A percentile compares a stretch with the other conserved stretches of the same genome.
Conservation (phyloP, 2,329 filamentous ascomycete genomes). For the Ascocoryne sarcoides region DNA sequence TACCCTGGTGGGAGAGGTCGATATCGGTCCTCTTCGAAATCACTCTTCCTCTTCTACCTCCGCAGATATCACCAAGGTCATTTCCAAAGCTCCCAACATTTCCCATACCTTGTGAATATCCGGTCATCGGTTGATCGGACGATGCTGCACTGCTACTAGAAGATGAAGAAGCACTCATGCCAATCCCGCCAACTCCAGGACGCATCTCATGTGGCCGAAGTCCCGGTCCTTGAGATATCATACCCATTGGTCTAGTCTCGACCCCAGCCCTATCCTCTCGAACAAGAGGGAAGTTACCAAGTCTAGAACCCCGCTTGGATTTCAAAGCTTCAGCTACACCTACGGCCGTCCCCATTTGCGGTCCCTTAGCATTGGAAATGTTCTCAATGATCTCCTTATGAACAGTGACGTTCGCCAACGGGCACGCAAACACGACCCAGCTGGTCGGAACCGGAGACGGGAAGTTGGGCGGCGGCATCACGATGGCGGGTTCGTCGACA, state of each 20-base stretch:
- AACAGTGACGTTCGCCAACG: conserved; percentile 15
- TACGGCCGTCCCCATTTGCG: too few relatives aligned
- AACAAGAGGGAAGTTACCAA: neutral
- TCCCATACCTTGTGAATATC: neutral
- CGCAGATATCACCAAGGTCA: too few relatives aligned
- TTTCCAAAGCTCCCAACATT: neutral
- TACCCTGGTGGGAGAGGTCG: conserved; percentile 23
- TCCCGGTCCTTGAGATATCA: too few relatives aligned
- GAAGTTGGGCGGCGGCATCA: conserved; percentile 18
- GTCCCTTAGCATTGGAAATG: neutral
- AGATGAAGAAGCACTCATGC: too few relatives aligned
- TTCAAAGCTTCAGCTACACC: too few relatives aligned
- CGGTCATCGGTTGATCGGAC: neutral
- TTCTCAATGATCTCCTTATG: conserved; percentile 13
- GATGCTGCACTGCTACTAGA: neutral
- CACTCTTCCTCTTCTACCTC: conserved; percentile 3
- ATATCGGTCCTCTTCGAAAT: conserved; percentile 20
- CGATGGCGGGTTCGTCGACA: neutral
- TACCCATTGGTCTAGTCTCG: too few relatives aligned
- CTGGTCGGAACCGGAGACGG: conserved; percentile 12
- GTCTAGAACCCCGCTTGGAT: too few relatives aligned
- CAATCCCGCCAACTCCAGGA: too few relatives aligned
- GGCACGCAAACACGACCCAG: conserved; percentile 25
- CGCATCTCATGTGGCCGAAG: neutral
- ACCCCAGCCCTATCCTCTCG: too few relatives aligned